phyloP scores from a whole-genome alignment of 176 grass and related monocot genomes.

The Carex myosuroides region DNA sequence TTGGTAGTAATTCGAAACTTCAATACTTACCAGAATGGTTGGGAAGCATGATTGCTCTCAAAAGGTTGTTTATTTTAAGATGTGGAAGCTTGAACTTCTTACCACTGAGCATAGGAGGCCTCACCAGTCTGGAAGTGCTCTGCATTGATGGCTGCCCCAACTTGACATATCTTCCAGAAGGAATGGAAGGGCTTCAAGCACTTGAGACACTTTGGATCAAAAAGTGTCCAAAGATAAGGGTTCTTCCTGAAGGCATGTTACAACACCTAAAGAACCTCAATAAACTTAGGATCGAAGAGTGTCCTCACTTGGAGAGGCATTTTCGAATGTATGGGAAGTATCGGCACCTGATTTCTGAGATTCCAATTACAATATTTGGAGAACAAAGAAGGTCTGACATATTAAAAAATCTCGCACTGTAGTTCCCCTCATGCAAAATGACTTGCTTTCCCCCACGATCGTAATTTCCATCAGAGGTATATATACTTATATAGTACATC shows the following conservation, averaged over 20 bases:
- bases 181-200: neutral
- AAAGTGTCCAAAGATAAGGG: neutral
- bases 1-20: neutral
- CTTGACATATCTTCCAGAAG: neutral
- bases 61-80: neutral
- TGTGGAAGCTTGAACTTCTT: neutral
- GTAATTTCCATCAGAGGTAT: neutral
- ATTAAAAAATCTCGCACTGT: neutral
- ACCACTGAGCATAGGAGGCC: neutral
- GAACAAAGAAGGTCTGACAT: neutral
- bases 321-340: neutral
- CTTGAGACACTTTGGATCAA: neutral
- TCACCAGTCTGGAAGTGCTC: neutral
- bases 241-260: neutral
- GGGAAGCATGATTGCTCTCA: neutral
- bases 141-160: neutral
- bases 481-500: neutral
- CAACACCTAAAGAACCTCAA: neutral
- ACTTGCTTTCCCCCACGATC: neutral
- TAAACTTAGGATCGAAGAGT: accelerated
- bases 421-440: neutral
- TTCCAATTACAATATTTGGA: neutral
- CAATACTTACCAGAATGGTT: neutral
- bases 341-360: neutral
- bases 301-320: neutral